phyloP scores from a whole-genome alignment of 306 rosid genomes.

The Erythrophleum fordii region DNA sequence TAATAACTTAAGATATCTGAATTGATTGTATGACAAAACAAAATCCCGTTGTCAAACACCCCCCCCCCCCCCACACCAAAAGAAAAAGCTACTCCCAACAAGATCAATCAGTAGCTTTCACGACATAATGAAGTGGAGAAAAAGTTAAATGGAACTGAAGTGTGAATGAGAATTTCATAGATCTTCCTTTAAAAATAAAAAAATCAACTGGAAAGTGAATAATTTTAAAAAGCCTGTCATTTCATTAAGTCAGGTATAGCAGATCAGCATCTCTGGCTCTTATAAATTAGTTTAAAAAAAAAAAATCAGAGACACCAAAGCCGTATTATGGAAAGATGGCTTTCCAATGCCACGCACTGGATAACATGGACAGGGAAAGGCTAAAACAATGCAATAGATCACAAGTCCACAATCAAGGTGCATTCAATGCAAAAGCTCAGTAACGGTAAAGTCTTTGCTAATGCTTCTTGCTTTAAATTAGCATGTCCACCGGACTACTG shows the following conservation, averaged over 20 bases:
- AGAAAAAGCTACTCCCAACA: constrained; percentile 25
- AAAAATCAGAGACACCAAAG: constrained; percentile 8
- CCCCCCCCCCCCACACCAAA: no score
- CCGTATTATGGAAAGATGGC: constrained; percentile 9
- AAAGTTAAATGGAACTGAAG: not conserved
- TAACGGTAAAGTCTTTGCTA: not conserved
- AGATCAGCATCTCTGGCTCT: not conserved
- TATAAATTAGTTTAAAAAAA: not conserved
- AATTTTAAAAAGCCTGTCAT: not conserved
- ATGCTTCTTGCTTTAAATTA: constrained; percentile 23
- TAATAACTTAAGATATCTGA: constrained; percentile 17
- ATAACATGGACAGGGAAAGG: constrained; percentile 2
- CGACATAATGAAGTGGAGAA: constrained; percentile 9
- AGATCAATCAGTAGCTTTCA: constrained; percentile 11
- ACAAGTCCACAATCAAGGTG: constrained; percentile 18
- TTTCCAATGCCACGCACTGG: not conserved
- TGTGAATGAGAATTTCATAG: not conserved
- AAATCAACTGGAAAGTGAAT: not conserved
- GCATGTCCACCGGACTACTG: constrained; percentile 11
- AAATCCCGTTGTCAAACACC: not conserved
- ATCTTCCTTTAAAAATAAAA: not conserved
- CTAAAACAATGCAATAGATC: constrained; percentile 18
- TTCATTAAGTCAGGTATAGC: not conserved
- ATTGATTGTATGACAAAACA: constrained; percentile 8
- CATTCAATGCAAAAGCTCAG: not conserved